These are phyloP conservation scores for Adansonia grandidieri DNA, from an alignment of 441 rosid species.

Conservation along the genomic window DNA sequence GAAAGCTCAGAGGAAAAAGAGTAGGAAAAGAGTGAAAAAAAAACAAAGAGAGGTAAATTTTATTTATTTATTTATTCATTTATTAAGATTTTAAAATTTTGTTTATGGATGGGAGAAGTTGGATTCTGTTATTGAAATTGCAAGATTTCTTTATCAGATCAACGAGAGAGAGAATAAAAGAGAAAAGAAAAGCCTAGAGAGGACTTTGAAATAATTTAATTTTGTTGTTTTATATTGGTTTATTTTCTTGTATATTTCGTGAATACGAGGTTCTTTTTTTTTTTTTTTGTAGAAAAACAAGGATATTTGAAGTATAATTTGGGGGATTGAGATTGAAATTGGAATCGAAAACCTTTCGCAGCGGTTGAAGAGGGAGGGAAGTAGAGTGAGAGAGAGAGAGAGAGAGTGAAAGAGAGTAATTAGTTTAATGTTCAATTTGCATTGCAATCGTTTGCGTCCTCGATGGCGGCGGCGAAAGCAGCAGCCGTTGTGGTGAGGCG, in stretches of 20 bases:
- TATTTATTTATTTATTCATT: not conserved
- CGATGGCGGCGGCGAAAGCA: slow-evolving; percentile 32
- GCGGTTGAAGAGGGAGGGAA: slow-evolving; percentile 28
- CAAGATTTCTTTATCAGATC: slow-evolving; percentile 37
- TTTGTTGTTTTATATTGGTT: slow-evolving; percentile 6
- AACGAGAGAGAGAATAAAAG: not conserved
- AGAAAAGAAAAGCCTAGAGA: not conserved
- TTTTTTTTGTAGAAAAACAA: slow-evolving; percentile 25
- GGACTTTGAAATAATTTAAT: slow-evolving; percentile 20
- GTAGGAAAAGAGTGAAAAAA: not conserved
- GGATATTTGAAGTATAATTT: slow-evolving; percentile 15
- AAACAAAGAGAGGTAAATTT: slow-evolving; percentile 9
- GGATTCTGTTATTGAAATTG: slow-evolving; percentile 18
- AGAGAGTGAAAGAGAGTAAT: slow-evolving; percentile 6
- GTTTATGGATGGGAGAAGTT: slow-evolving; percentile 8
- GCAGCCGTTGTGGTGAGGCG: slow-evolving; percentile 27
- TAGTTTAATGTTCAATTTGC: slow-evolving; percentile 33
- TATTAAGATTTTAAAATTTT: slow-evolving; percentile 7
- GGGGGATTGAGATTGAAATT: slow-evolving; percentile 15
- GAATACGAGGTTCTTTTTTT: slow-evolving; percentile 30
- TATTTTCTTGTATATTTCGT: slow-evolving; percentile 23
- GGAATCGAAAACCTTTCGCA: slow-evolving; percentile 29
- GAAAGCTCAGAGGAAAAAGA: slow-evolving; percentile 28
- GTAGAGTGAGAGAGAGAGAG: not conserved
- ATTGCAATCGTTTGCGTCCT: slow-evolving; percentile 33